Conservation (phyloP, 148 eudicot genomes). For the Dysphania ambrosioides region DNA sequence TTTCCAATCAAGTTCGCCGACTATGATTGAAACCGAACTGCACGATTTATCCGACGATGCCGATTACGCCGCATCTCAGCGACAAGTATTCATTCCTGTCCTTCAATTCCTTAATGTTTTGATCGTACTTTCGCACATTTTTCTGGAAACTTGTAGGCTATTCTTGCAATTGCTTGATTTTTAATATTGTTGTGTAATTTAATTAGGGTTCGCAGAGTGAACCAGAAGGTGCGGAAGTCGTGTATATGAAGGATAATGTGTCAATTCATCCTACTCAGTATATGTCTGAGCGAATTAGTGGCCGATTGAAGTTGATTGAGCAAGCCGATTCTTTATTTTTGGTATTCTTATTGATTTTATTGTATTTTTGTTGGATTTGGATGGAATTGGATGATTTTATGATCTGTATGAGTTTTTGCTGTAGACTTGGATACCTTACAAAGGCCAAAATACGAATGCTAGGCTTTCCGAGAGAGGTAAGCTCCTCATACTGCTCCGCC, state of each 20-base stretch:
- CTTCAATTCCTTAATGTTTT: not conserved
- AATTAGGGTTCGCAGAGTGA: constrained; percentile 51
- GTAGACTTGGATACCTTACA: constrained; percentile 91
- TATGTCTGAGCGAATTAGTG: constrained; percentile 86
- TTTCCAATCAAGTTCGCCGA: constrained; percentile 11
- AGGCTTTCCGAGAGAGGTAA: constrained; percentile 85
- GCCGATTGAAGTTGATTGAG: constrained; percentile 75
- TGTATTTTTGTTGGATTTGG: too few species aligned
- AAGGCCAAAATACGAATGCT: constrained; percentile 76
- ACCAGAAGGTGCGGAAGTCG: constrained; percentile 63
- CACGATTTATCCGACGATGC: constrained; percentile 52
- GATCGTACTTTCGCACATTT: not conserved
- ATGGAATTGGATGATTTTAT: not conserved
- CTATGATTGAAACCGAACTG: constrained; percentile 42
- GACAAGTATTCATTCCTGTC: constrained; percentile 44
- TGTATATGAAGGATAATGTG: constrained; percentile 80
- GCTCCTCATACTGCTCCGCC: too few species aligned
- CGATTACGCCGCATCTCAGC: constrained; percentile 52
- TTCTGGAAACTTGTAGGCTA: not conserved
- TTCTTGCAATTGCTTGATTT: not conserved
- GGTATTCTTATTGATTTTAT: constrained; percentile 36
- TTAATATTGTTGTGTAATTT: too few species aligned
- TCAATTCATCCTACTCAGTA: constrained; percentile 93
- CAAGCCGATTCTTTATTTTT: constrained; percentile 61
- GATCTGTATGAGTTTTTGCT: constrained; percentile 18